Evolutionary conservation across 2,329 filamentous ascomycete species (phyloP).

Genomic region (Coleophoma eucalyptorum): DNA sequence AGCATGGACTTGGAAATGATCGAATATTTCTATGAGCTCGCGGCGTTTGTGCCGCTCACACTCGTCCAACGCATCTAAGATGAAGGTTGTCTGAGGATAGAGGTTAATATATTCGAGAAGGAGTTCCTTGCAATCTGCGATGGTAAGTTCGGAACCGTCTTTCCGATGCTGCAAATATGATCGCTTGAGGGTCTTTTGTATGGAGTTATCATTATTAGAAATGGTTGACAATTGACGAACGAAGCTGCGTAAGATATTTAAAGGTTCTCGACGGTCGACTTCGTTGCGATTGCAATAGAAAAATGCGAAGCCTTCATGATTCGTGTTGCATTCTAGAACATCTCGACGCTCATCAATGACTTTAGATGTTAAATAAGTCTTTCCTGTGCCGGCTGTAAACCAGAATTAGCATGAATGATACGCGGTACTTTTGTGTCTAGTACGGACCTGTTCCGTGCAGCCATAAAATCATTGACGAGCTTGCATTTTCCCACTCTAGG

Average conservation of each 20-base stretch:
- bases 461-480: slow-evolving; percentile 10
- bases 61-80: slow-evolving; percentile 34
- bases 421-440: background rate
- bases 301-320: slow-evolving; percentile 26
- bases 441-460: slow-evolving; percentile 9
- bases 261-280: slow-evolving; percentile 19
- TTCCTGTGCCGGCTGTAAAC: slow-evolving; percentile 22
- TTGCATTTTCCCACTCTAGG: slow-evolving; percentile 8
- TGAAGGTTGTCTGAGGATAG: slow-evolving; percentile 26
- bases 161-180: background rate
- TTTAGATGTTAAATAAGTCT: slow-evolving; percentile 21
- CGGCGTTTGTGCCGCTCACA: slow-evolving; percentile 22
- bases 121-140: slow-evolving; percentile 14
- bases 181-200: slow-evolving; percentile 9
- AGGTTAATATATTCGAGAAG: slow-evolving; percentile 21
- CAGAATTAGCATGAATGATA: background rate
- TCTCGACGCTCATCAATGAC: slow-evolving; percentile 22
- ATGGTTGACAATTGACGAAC: slow-evolving; percentile 26
- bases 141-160: slow-evolving; percentile 9
- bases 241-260: slow-evolving; percentile 26
- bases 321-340: slow-evolving; percentile 2
- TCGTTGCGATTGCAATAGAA: slow-evolving; percentile 32
- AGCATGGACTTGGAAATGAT: slow-evolving; percentile 17
- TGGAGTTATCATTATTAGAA: slow-evolving; percentile 7
- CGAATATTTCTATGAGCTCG: slow-evolving; percentile 22